Evolutionary conservation across 2,329 filamentous ascomycete species (phyloP).

Genomic region (Corinectria fuckeliana): DNA sequence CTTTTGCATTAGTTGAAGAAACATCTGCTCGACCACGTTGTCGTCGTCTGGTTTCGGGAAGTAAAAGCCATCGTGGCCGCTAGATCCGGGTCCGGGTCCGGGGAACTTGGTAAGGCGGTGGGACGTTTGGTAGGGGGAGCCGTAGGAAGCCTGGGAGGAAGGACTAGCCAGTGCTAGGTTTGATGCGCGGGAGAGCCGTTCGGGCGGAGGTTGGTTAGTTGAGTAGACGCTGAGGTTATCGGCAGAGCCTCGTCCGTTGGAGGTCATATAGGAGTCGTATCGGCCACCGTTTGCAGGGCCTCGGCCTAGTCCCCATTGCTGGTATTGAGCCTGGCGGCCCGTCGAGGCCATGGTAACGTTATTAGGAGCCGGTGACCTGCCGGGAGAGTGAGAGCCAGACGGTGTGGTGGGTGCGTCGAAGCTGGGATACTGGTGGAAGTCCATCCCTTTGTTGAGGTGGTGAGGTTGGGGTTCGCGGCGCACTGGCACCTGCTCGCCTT

Average conservation of each 20-base stretch:
- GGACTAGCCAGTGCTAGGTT: constrained; percentile 59
- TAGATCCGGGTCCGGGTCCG: constrained; percentile 42
- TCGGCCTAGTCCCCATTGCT: constrained; percentile 70
- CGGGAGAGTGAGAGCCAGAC: constrained; percentile 62
- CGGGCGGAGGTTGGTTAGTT: constrained; percentile 57
- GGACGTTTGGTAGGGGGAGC: constrained; percentile 56
- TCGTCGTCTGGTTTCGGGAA: constrained; percentile 81
- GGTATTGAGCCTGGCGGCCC: constrained; percentile 75
- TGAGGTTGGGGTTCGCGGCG: constrained; percentile 80
- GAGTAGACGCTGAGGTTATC: constrained; percentile 64
- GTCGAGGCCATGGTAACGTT: constrained; percentile 76
- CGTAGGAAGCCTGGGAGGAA: constrained; percentile 63
- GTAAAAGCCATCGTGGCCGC: constrained; percentile 59
- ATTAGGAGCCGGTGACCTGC: constrained; percentile 64
- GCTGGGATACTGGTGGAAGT: constrained; percentile 89
- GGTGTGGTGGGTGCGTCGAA: constrained; percentile 63
- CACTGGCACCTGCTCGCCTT: constrained; percentile 66
- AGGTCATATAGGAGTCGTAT: constrained; percentile 69
- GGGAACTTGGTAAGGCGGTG: constrained; percentile 63
- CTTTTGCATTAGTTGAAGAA: constrained; percentile 94
- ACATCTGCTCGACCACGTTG: constrained; percentile 86
- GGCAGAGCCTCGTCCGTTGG: constrained; percentile 62
- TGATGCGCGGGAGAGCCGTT: constrained; percentile 43
- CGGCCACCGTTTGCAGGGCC: constrained; percentile 59
- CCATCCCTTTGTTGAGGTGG: constrained; percentile 79